Conservation (phyloP, 2,329 filamentous ascomycete species). For the Colletotrichum musicola region DNA sequence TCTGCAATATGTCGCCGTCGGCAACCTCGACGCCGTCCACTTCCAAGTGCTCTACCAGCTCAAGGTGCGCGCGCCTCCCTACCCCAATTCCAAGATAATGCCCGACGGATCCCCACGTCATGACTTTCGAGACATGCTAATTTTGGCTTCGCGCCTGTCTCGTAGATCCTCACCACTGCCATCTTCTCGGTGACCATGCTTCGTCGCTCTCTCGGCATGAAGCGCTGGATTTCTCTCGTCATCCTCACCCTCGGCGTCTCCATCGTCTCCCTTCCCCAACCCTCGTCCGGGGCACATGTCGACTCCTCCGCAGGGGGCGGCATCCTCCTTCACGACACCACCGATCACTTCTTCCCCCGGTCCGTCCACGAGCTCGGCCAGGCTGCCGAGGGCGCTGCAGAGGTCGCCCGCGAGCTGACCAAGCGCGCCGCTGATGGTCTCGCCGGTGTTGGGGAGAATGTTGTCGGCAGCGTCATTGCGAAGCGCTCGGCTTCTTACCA, state of each 20-base stretch:
- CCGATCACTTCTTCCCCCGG: constrained; percentile 79
- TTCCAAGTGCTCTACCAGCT: constrained; percentile 96
- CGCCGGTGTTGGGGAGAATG: constrained; percentile 42
- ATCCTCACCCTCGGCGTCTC: constrained; percentile 85
- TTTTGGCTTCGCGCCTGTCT: background rate
- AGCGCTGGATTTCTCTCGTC: constrained; percentile 84
- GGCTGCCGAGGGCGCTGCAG: constrained; percentile 54
- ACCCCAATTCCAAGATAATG: background rate
- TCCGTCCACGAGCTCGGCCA: constrained; percentile 83
- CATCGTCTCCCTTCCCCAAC: constrained; percentile 80
- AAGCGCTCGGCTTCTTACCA: constrained; percentile 90
- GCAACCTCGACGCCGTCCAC: constrained; percentile 90
- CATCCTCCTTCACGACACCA: constrained; percentile 72
- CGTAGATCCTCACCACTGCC: constrained; percentile 84
- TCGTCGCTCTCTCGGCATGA: constrained; percentile 74
- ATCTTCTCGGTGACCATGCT: constrained; percentile 87
- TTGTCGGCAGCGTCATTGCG: constrained; percentile 56
- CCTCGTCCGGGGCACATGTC: constrained; percentile 52
- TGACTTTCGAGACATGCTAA: background rate
- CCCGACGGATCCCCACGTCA: background rate
- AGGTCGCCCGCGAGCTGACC: constrained; percentile 64
- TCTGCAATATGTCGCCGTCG: constrained; percentile 92
- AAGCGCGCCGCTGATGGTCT: constrained; percentile 58
- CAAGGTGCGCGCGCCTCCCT: constrained; percentile 66
- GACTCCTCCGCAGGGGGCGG: constrained; percentile 68